Evolutionary conservation across 164 flowering plant species (phyloP).

Genomic region (Cinnamomum chago): DNA sequence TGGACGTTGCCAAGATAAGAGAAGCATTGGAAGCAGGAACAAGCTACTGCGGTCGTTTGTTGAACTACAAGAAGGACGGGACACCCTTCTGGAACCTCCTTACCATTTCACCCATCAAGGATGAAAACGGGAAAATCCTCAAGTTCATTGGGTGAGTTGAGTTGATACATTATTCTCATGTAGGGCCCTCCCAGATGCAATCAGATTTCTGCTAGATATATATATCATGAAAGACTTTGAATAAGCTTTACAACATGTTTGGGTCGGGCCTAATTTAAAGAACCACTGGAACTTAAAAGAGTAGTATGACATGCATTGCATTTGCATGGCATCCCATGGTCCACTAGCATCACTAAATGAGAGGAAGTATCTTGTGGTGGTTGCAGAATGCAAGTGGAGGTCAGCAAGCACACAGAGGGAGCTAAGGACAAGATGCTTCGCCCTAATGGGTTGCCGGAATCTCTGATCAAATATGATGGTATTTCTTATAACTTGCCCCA

Average conservation of each 20-base stretch:
- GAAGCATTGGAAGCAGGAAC: slow-evolving; percentile 56
- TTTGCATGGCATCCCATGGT: background rate
- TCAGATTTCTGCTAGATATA: too few species aligned
- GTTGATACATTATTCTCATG: slow-evolving; percentile 13
- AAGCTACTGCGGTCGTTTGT: slow-evolving; percentile 78
- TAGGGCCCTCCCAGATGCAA: too few species aligned
- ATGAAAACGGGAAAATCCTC: slow-evolving; percentile 73
- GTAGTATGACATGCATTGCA: background rate
- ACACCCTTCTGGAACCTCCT: slow-evolving; percentile 95
- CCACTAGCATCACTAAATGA: background rate
- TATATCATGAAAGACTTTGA: too few species aligned
- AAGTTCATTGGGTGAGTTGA: slow-evolving; percentile 86
- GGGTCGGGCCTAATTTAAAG: too few species aligned
- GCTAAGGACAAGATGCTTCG: slow-evolving; percentile 71
- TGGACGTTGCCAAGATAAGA: slow-evolving; percentile 70
- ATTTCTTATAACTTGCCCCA: slow-evolving; percentile 5
- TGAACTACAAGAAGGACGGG: slow-evolving; percentile 97
- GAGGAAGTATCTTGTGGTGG: background rate
- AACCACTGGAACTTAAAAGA: background rate
- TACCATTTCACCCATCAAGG: slow-evolving; percentile 95
- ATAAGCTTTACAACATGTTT: too few species aligned
- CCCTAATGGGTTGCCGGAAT: slow-evolving; percentile 94
- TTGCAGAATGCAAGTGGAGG: slow-evolving; percentile 97
- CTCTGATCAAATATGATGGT: slow-evolving; percentile 95
- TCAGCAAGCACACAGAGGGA: slow-evolving; percentile 98